Evolutionary conservation across 345 rosid genomes (phyloP).

Genomic region (Brassica carinata): DNA sequence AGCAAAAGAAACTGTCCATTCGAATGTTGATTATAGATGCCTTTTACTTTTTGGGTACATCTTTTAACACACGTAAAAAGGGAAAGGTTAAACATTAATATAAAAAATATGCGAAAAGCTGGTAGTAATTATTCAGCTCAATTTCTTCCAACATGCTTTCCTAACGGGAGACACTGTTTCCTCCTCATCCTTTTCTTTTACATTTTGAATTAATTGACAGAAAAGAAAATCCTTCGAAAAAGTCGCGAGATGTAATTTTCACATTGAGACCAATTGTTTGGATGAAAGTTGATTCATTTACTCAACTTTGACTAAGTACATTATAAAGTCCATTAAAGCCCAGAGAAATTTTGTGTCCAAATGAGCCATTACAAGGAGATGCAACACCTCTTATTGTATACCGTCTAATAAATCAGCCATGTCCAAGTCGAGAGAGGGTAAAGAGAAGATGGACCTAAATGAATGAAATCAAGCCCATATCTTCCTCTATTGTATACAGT

Average conservation of each 20-base stretch:
- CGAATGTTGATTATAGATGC: conserved; percentile 38
- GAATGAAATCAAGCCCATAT: not conserved
- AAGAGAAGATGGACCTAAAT: not conserved
- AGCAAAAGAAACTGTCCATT: conserved; percentile 20
- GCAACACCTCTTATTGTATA: not conserved
- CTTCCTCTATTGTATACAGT: not conserved
- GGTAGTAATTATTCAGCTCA: conserved; percentile 38
- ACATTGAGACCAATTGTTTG: not conserved
- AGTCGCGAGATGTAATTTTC: conserved; percentile 10
- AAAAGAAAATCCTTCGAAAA: not conserved
- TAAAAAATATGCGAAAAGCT: conserved; percentile 24
- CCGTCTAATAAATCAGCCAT: not conserved
- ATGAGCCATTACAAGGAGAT: not conserved
- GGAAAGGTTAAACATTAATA: conserved; percentile 31
- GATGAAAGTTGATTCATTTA: not conserved
- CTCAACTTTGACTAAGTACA: not conserved
- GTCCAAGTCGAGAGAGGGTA: not conserved
- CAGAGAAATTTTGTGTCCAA: not conserved
- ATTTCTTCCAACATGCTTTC: conserved; percentile 40
- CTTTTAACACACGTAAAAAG: conserved; percentile 47
- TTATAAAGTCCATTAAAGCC: not conserved
- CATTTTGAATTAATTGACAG: conserved; percentile 2
- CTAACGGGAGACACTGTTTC: conserved; percentile 43
- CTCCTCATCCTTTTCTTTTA: conserved; percentile 22
- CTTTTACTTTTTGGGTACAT: conserved; percentile 43